Conservation (phyloP, 768 basidiomycete genomes). For the Mycena indigotica region DNA sequence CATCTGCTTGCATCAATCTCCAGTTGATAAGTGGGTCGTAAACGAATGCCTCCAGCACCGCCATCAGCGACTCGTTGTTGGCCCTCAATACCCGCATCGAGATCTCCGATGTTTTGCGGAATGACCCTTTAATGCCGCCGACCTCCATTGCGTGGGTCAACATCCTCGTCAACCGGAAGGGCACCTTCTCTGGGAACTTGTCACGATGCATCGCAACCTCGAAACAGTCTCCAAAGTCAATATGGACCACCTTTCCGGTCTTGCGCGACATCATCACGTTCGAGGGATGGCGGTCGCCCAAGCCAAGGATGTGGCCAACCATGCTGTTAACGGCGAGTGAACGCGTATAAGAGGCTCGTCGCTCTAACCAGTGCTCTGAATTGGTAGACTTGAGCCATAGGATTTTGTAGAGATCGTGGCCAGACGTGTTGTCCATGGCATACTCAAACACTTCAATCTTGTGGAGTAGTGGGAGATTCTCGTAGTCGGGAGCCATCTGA, state of each 20-base stretch:
- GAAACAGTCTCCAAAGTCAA: constrained; percentile 98
- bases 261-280: constrained; percentile 90
- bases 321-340: constrained; percentile 97
- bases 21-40: constrained; percentile 98
- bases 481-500: constrained; percentile 99
- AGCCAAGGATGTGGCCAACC: constrained; percentile 96
- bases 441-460: constrained; percentile 99
- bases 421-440: constrained; percentile 96
- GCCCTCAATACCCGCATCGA: constrained; percentile 95
- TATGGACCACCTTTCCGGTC: constrained; percentile 94
- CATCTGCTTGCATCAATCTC: constrained; percentile 88
- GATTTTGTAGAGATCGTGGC: constrained; percentile 95
- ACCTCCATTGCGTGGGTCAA: constrained; percentile 99
- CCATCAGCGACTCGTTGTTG: constrained; percentile 98
- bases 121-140: constrained; percentile 97
- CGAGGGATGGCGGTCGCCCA: constrained; percentile 96
- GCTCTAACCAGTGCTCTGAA: constrained; percentile 98
- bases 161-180: constrained; percentile 98
- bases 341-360: constrained; percentile 94
- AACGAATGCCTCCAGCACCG: constrained; percentile 97
- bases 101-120: constrained; percentile 93
- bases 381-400: constrained; percentile 94
- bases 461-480: constrained; percentile 89
- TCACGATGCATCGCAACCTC: constrained; percentile 97
- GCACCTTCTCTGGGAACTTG: constrained; percentile 98